phyloP scores from a whole-genome alignment of 2,329 filamentous ascomycete genomes.

The Sarocladium oryzae region DNA sequence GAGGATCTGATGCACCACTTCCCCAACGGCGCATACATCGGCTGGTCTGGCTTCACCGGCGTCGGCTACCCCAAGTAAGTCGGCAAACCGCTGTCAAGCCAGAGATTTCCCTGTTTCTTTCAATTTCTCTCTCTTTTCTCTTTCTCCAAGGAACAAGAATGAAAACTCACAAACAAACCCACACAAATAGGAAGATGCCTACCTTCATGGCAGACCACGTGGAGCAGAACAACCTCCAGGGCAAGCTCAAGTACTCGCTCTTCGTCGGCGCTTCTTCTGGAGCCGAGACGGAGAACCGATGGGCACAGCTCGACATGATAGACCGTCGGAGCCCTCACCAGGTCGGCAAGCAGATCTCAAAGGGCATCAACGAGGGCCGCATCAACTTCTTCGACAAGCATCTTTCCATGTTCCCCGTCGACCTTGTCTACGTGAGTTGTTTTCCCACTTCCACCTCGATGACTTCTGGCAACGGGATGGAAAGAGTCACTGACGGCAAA shows the following conservation, averaged over 20 bases:
- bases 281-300: constrained; percentile 85
- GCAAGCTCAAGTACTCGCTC: constrained; percentile 76
- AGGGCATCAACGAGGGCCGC: constrained; percentile 80
- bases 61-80: constrained; percentile 75
- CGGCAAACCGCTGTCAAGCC: no score
- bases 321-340: constrained; percentile 79
- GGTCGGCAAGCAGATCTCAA: constrained; percentile 83
- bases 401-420: constrained; percentile 83
- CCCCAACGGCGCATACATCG: constrained; percentile 78
- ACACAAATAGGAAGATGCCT: constrained; percentile 63
- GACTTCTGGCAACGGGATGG: no score
- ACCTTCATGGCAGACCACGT: constrained; percentile 82
- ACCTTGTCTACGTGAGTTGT: constrained; percentile 65
- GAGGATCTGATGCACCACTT: constrained; percentile 77
- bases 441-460: not conserved
- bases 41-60: constrained; percentile 87
- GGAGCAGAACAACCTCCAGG: constrained; percentile 77
- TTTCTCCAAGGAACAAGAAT: no score
- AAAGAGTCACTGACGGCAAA: no score
- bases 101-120: no score
- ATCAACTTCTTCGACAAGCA: constrained; percentile 96
- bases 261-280: constrained; percentile 89
- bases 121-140: no score
- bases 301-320: constrained; percentile 88
- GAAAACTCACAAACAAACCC: not conserved